A percentile compares a stretch with the other conserved stretches of the same genome.
Evolutionary conservation across 1,284 basidiomycete species (phyloP).

Genomic region (Rhodotorula sp.): DNA sequence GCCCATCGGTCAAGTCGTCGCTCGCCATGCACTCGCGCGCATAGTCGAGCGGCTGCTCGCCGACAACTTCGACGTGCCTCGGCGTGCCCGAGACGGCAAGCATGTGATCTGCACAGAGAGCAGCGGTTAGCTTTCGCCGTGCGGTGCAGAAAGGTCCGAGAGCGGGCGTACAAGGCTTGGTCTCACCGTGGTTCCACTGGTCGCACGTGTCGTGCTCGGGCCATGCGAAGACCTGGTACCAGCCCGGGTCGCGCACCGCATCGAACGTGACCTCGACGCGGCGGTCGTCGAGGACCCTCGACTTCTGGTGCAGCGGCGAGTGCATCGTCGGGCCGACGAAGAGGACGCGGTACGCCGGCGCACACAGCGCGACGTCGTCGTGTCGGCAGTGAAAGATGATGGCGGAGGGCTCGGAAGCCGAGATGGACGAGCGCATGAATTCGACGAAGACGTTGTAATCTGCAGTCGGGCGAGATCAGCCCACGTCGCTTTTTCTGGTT

Average conservation of each 20-base stretch:
- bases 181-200: conserved; percentile 12
- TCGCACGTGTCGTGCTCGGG: conserved; percentile 26
- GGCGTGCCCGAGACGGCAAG: conserved; percentile 21
- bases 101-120: conserved; percentile 8
- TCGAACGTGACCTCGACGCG: conserved; percentile 8
- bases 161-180: not conserved
- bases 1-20: conserved; percentile 9
- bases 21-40: not conserved
- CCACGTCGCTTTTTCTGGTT: accelerated
- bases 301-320: conserved; percentile 3
- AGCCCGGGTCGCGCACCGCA: conserved; percentile 14
- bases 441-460: conserved; percentile 6
- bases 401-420: not conserved
- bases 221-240: conserved; percentile 18
- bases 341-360: conserved; percentile 20
- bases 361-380: conserved; percentile 13
- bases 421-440: not conserved
- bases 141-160: too few species aligned
- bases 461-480: not conserved
- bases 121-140: not conserved
- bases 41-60: conserved; percentile 1
- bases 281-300: not conserved
- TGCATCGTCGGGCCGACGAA: conserved; percentile 16
- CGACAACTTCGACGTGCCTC: not conserved
- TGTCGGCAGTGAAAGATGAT: conserved; percentile 20